Evolutionary conservation across 768 basidiomycete species (phyloP).

Genomic region (Pulveroboletus ravenelii): DNA sequence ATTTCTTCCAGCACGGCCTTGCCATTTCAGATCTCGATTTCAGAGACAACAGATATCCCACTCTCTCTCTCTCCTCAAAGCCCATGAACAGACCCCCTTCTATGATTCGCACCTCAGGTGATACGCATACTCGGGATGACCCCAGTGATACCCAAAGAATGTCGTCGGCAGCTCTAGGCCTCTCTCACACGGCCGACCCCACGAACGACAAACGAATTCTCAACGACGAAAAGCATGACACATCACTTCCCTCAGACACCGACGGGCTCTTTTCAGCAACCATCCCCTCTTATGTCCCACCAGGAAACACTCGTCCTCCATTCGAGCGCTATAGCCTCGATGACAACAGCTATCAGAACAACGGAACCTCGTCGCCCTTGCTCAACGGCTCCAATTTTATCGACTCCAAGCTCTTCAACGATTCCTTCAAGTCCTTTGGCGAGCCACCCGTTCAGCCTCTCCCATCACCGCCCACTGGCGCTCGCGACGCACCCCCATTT

Average conservation of each 20-base stretch:
- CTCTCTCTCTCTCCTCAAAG: slow-evolving; percentile 26
- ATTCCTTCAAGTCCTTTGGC: slow-evolving; percentile 31
- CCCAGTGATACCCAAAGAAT: slow-evolving; percentile 12
- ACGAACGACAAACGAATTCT: slow-evolving; percentile 20
- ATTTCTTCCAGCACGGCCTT: slow-evolving; percentile 49
- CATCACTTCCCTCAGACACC: slow-evolving; percentile 11
- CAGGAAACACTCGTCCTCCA: slow-evolving; percentile 43
- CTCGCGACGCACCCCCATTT: slow-evolving; percentile 28
- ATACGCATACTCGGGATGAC: slow-evolving; percentile 25
- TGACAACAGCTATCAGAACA: slow-evolving; percentile 29
- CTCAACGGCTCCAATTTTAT: slow-evolving; percentile 23
- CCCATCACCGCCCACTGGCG: slow-evolving; percentile 19
- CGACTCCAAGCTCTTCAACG: slow-evolving; percentile 27
- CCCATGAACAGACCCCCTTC: slow-evolving; percentile 22
- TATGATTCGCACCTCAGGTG: slow-evolving; percentile 29
- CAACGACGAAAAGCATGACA: slow-evolving; percentile 22
- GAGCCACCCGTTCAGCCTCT: slow-evolving; percentile 22
- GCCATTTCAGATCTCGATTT: slow-evolving; percentile 57
- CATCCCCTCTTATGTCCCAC: slow-evolving; percentile 42
- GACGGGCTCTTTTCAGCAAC: slow-evolving; percentile 25
- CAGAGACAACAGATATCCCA: slow-evolving; percentile 57
- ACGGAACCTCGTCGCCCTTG: slow-evolving; percentile 15
- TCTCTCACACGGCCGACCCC: slow-evolving; percentile 13
- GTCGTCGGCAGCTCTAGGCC: slow-evolving; percentile 10
- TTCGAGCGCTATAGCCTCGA: slow-evolving; percentile 52